Conservation (phyloP, 202 grass and related monocot genomes). For the Miscanthus sacchariflorus region DNA sequence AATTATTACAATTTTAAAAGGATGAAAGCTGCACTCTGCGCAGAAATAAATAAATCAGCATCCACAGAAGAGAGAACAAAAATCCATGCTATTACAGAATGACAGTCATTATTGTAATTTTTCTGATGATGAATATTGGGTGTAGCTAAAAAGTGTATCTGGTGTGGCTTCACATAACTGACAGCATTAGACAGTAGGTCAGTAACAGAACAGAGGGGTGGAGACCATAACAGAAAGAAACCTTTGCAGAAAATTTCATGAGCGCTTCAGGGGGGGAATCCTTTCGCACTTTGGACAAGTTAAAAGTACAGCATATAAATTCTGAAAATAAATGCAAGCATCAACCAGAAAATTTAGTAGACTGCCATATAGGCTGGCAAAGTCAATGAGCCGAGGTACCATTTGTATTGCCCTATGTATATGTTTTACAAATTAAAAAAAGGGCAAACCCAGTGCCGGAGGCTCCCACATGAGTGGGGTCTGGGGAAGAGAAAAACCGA, state of each 20-base stretch:
- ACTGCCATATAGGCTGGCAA: background rate
- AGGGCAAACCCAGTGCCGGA: too few relatives aligned
- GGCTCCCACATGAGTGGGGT: too few relatives aligned
- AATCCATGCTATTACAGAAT: background rate
- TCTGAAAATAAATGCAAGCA: slow-evolving; percentile 13
- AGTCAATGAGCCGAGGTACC: background rate
- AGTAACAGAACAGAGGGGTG: background rate
- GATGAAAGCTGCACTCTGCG: background rate
- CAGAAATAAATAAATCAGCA: background rate
- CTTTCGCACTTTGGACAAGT: background rate
- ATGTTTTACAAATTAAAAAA: background rate
- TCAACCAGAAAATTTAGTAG: background rate
- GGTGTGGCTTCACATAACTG: background rate
- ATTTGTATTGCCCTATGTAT: background rate
- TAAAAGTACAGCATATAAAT: background rate
- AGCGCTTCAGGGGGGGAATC: slow-evolving; percentile 20
- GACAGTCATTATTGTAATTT: background rate
- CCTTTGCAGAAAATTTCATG: background rate
- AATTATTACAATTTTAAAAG: background rate
- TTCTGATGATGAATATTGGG: background rate
- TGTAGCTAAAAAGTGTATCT: background rate
- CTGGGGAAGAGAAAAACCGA: too few relatives aligned
- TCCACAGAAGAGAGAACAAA: background rate
- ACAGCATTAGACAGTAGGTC: background rate
- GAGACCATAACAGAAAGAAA: background rate